Base-by-base conservation (phyloP, 192 early-diverging fungal species). In the Coemansia sp. region DNA sequence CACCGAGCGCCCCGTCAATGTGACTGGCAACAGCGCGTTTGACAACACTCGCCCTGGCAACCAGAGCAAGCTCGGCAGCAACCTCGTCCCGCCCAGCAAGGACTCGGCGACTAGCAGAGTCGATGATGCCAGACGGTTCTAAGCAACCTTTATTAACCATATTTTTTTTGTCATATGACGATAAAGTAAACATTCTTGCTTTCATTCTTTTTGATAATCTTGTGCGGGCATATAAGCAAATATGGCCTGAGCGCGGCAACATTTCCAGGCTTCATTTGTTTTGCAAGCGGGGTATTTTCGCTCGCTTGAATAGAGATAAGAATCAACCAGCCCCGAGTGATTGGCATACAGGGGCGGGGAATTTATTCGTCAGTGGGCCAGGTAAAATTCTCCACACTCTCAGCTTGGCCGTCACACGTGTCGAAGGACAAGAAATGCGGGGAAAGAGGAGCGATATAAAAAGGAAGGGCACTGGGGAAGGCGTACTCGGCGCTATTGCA, bases 161-260 rank as follows among this genome's bases (percentile, higher is more conserved):
- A 2, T 20, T 47, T 45, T 45, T 45, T 45, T 19, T 24, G 20
- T 25, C 27, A 27, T 51, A 12, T 14, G 15, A 6, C 47, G 15
- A 10, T 17, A 41, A 35, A 7, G 32, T 5, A 42, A 42, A n/a
- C 41, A 42, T 42, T 42, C 12, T 29, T 7, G 24, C 14, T 58
- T 38, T 38, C 5, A 9, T 58, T 19, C 15, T 29, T 32, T 38
- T 32, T 12, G 19, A 22, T 12, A n/a, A 4, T 58, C 31, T 6
- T 54, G 29, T 37, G 56, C 56, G 35, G 35, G 4, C 10, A 20
- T 58, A 24, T 24, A 2, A n/a, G 35, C 2, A 42, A 42, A 58
- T 58, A 38, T 58, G 56, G 56, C 36, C 56, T 58, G 56, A 58
- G 56, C 56, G 56, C 35, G 56, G 56, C 53, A 17, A 56, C n/a